Evolutionary conservation across 352 stramenopile species (phyloP), one percentile per base, ranked within the genome.

Genomic region (Globisporangium alternatum): DNA sequence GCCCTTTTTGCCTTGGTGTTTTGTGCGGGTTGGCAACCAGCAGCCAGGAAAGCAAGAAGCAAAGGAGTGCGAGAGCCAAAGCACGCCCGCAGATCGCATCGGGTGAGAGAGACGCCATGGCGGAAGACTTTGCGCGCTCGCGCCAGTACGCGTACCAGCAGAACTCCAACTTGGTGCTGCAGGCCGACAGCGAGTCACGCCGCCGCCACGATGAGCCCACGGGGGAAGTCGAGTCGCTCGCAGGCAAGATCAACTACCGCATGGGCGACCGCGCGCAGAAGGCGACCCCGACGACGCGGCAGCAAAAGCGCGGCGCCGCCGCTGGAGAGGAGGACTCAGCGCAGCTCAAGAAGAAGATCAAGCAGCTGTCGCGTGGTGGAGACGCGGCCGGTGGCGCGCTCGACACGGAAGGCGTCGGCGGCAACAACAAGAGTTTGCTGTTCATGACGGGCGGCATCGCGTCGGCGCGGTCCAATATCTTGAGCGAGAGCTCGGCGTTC

Each of bases 131-230:
- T 60, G 89, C 88, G 59, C 89, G 90, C 21, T 93, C 88, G 68
- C 78, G 89, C 58, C 88, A 97, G 71, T 98, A 98, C 83, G 90
- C 93, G 65, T 98, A 98, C 81, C 69, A 76, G 65, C 77, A 92
- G 71, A 98, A 98, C 82, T 97, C 90, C 35, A 98, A 98, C 75
- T 76, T 98, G 51, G 95, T 98, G 69, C 77, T 98, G 53, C 86
- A 98, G 72, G 89, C 92, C 7, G 91, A 98, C 62, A 87, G 83
- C 67, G 89, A 93, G 62, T 89, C 78, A 61, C 80, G 88, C 21
- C 83, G 91, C 12, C 77, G 83, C 8, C 78, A 78, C 12, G 84
- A 96, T 62, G 88, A 97, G 68, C 81, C 87, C 25, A 96, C 87
- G 61, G 89, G 89, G 56, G 89, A 97, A 53, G 89, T 97, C 60